Evolutionary conservation across 176 grass and related monocot genomes (phyloP).

Genomic region (Triticum timopheevii): DNA sequence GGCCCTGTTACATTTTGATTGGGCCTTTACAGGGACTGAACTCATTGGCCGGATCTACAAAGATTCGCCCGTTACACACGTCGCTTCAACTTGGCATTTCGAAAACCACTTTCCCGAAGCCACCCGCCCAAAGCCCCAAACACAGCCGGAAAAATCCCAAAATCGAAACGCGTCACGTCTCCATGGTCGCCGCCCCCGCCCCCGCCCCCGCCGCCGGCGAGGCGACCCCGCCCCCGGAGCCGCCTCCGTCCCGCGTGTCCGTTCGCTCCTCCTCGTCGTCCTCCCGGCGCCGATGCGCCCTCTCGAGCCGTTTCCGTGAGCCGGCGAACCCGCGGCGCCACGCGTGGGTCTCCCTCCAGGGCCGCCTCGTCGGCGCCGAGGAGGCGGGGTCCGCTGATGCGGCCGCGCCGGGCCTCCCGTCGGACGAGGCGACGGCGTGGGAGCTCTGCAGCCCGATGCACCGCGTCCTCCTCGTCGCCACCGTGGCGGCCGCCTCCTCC

Average conservation of each 20-base stretch:
- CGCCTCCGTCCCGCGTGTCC: constrained; percentile 33
- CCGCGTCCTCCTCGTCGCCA: constrained; percentile 69
- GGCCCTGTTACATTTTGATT: neutral
- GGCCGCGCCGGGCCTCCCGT: constrained; percentile 33
- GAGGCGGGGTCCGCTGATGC: constrained; percentile 41
- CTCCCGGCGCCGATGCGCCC: constrained; percentile 36
- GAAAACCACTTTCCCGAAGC: constrained; percentile 6
- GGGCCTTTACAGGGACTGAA: neutral
- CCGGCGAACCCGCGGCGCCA: constrained; percentile 39
- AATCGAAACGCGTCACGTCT: constrained; percentile 7
- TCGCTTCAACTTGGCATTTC: constrained; percentile 16
- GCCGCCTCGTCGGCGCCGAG: constrained; percentile 64
- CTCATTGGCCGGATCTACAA: neutral
- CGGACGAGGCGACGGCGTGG: constrained; percentile 56
- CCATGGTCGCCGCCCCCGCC: constrained; percentile 42
- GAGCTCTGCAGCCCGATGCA: constrained; percentile 88
- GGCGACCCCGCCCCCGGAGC: constrained; percentile 6
- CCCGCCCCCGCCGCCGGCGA: constrained; percentile 34
- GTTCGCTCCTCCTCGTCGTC: neutral
- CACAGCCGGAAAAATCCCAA: constrained; percentile 8
- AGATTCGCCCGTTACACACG: neutral
- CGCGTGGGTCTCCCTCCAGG: constrained; percentile 72
- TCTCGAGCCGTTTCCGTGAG: constrained; percentile 52
- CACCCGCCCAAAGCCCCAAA: constrained; percentile 33
- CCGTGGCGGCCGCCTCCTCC: constrained; percentile 64